These are phyloP conservation scores for Neohortaea acidophila DNA, from an alignment of 495 filamentous ascomycete species.

Conservation along the genomic window DNA sequence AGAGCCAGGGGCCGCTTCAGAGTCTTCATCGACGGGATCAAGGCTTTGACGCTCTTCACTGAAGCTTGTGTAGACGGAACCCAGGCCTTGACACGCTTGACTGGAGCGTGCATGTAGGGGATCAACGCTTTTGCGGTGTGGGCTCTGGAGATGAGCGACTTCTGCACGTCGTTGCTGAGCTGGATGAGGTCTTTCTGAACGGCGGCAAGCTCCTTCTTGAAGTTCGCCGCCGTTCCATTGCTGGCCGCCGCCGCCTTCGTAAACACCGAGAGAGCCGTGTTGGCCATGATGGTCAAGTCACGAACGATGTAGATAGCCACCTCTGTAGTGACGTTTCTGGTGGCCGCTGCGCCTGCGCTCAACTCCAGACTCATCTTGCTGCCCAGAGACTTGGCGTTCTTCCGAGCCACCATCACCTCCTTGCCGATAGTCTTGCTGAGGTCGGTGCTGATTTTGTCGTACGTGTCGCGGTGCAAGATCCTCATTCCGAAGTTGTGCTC, in stretches of 20 bases:
- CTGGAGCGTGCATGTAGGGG: no score
- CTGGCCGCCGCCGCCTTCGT: not conserved
- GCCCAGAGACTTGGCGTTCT: constrained; percentile 1
- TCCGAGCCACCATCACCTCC: constrained; percentile 4
- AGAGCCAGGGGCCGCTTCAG: constrained; percentile 1
- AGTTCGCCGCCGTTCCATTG: not conserved
- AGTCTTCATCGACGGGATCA: constrained; percentile 6
- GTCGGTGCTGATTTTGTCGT: constrained; percentile 7
- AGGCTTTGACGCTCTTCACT: constrained; percentile 1
- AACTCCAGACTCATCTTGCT: constrained; percentile 5
- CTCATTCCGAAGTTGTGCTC: constrained; percentile 13
- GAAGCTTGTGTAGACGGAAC: no score
- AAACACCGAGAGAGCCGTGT: constrained; percentile 5
- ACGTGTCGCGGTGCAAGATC: constrained; percentile 4
- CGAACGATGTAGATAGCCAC: constrained; percentile 6
- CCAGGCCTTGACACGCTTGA: no score
- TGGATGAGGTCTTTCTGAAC: constrained; percentile 4
- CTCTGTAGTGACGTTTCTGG: constrained; percentile 10
- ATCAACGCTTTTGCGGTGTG: not conserved
- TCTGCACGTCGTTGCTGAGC: not conserved
- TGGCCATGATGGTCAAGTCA: constrained; percentile 8
- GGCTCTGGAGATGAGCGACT: not conserved
- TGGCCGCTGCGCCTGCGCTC: constrained; percentile 9
- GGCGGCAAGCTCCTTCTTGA: constrained; percentile 3
- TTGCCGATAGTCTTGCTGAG: constrained; percentile 7